Percentiles rank a stretch among this genome's conserved stretches.
These are phyloP conservation scores for Debaryomyces sp. DNA, from an alignment of 1,139 yeast genomes.

Conservation along the genomic window DNA sequence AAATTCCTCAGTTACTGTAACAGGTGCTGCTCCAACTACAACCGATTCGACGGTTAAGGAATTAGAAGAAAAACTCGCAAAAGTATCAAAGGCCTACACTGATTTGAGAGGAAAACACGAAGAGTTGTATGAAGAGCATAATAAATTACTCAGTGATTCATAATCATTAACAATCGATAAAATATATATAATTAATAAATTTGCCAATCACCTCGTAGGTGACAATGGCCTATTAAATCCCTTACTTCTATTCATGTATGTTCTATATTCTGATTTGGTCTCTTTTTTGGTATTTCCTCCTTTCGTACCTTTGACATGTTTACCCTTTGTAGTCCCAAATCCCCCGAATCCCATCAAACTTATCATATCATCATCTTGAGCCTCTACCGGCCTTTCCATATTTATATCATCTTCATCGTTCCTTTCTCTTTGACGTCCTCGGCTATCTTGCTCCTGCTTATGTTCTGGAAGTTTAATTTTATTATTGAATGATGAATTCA, in stretches of 20 bases:
- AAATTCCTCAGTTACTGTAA: constrained; percentile 33
- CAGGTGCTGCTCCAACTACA: constrained; percentile 12
- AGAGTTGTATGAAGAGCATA: constrained; percentile 56
- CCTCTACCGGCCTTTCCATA: not conserved
- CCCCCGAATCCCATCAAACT: constrained; percentile 68
- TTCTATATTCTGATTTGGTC: constrained; percentile 55
- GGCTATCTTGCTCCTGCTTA: constrained; percentile 19
- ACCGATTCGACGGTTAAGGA: constrained; percentile 19
- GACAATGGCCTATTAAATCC: constrained; percentile 66
- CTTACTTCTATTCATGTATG: constrained; percentile 65
- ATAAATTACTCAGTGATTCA: constrained; percentile 30
- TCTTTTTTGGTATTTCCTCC: constrained; percentile 49
- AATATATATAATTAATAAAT: constrained; percentile 4
- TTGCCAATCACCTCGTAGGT: constrained; percentile 31
- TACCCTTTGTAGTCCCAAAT: constrained; percentile 63
- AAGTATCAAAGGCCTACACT: constrained; percentile 58
- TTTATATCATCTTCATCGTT: constrained; percentile 11
- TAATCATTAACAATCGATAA: constrained; percentile 6
- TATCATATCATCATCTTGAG: constrained; percentile 28
- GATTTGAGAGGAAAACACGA: constrained; percentile 65
- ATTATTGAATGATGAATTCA: constrained; percentile 13
- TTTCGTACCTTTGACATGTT: constrained; percentile 55
- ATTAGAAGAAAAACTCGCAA: constrained; percentile 48
- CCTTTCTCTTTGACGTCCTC: constrained; percentile 31
- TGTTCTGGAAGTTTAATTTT: constrained; percentile 7